Percentiles rank a stretch among this genome's conserved stretches.
Evolutionary conservation across 2,329 filamentous ascomycete genomes (phyloP).

Genomic region (Nothophaeocryptopus gaeumannii): DNA sequence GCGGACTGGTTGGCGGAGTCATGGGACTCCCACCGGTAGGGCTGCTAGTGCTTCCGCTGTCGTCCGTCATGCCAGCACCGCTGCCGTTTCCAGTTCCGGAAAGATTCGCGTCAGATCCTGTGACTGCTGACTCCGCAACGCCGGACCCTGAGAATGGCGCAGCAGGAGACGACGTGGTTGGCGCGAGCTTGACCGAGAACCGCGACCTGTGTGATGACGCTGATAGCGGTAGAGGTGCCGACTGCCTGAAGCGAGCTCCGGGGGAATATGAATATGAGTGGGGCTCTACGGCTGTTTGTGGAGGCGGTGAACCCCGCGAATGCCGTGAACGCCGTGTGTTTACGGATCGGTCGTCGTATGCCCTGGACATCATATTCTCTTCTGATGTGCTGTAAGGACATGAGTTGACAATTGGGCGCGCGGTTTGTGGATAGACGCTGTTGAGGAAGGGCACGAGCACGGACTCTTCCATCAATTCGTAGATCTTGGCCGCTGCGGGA

Average conservation of each 20-base stretch:
- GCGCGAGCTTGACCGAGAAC: conserved; percentile 34
- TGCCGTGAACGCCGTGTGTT: conserved; percentile 27
- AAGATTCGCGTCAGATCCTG: conserved; percentile 27
- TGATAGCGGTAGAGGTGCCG: conserved; percentile 34
- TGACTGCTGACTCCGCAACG: conserved; percentile 11
- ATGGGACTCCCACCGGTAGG: conserved; percentile 54
- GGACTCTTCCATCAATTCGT: conserved; percentile 96
- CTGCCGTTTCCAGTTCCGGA: conserved; percentile 30
- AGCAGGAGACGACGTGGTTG: conserved; percentile 32
- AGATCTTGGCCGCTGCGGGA: conserved; percentile 80
- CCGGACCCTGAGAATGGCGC: conserved; percentile 16
- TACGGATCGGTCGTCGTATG: conserved; percentile 39
- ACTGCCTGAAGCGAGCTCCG: conserved; percentile 28
- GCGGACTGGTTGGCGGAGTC: conserved; percentile 72
- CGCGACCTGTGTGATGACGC: conserved; percentile 32
- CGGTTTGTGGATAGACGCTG: conserved; percentile 52
- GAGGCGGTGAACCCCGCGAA: conserved; percentile 34
- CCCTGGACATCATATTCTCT: conserved; percentile 34
- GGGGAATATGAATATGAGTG: conserved; percentile 28
- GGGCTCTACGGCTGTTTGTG: conserved; percentile 29
- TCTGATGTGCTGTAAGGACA: conserved; percentile 44
- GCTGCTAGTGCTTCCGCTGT: conserved; percentile 62
- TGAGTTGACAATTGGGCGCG: conserved; percentile 41
- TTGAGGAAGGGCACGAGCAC: conserved; percentile 91
- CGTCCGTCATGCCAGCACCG: conserved; percentile 57